Conservation (phyloP, 2,329 filamentous ascomycete species). For the Aspergillus ustus region DNA sequence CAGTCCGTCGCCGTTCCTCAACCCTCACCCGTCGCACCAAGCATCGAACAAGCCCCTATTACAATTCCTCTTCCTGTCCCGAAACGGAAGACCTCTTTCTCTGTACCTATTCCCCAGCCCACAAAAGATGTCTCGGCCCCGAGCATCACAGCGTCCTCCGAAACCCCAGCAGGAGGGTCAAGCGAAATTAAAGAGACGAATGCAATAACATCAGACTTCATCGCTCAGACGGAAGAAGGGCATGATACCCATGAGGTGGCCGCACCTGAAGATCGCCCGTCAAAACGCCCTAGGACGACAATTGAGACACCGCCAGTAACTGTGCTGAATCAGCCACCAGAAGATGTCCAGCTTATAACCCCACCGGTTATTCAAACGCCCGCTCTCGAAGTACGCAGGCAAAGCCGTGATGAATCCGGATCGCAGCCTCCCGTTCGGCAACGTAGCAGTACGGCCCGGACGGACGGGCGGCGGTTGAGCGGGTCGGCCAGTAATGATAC, state of each 20-base stretch:
- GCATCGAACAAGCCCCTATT: constrained; percentile 21
- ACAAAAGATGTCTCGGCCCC: constrained; percentile 21
- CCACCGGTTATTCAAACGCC: constrained; percentile 33
- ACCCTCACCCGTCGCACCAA: constrained; percentile 10
- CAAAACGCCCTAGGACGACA: constrained; percentile 34
- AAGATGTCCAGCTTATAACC: constrained; percentile 22
- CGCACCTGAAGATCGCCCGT: constrained; percentile 29
- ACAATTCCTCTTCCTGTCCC: constrained; percentile 36
- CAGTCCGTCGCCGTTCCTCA: constrained; percentile 29
- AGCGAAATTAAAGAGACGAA: not conserved
- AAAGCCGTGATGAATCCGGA: constrained; percentile 25
- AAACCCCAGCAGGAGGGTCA: constrained; percentile 16
- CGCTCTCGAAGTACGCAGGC: constrained; percentile 26
- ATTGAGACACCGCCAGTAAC: constrained; percentile 10
- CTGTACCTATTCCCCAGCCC: constrained; percentile 19
- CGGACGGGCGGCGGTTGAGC: constrained; percentile 32
- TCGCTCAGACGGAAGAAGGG: constrained; percentile 12
- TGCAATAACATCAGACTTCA: not conserved
- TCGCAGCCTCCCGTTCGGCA: constrained; percentile 29
- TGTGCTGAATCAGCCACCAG: not conserved
- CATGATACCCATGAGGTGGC: constrained; percentile 14
- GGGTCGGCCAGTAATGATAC: constrained; percentile 30
- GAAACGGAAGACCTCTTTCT: constrained; percentile 33
- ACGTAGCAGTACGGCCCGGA: constrained; percentile 25
- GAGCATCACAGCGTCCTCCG: constrained; percentile 24